Conservation (phyloP, 192 early-diverging fungal genomes). For the Coemansia sp. region DNA sequence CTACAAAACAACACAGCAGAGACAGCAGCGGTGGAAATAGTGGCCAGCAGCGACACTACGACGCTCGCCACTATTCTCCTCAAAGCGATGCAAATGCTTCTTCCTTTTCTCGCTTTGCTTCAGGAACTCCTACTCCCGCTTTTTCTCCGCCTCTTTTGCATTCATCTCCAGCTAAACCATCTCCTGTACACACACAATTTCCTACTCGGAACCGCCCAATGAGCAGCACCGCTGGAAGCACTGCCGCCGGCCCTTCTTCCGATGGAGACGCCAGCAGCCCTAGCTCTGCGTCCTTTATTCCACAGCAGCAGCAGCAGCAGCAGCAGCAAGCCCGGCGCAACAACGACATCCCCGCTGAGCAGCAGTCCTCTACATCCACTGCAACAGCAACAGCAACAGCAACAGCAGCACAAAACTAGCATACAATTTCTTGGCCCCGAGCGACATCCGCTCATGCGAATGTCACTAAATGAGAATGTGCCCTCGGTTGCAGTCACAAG, state of each 20-base stretch:
- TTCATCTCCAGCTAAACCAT: not conserved
- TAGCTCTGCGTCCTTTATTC: constrained; percentile 6
- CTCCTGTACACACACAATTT: not conserved
- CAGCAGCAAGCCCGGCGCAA: not conserved
- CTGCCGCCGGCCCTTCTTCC: not conserved
- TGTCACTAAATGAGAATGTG: constrained; percentile 42
- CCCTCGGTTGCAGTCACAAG: constrained; percentile 14
- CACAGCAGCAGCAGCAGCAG: not conserved
- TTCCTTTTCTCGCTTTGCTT: not conserved
- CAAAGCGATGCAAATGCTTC: not conserved
- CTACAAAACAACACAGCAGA: not conserved
- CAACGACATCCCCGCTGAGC: not conserved
- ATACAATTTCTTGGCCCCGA: constrained; percentile 52
- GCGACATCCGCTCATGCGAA: constrained; percentile 38
- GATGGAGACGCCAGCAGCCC: not conserved
- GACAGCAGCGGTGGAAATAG: not conserved
- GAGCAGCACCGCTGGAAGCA: constrained; percentile 5
- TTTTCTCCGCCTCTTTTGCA: not conserved
- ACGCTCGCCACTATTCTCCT: constrained; percentile 2
- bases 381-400: no score
- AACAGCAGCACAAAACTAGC: constrained; percentile 16
- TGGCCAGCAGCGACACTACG: constrained; percentile 5
- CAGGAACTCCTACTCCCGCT: not conserved
- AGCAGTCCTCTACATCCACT: not conserved
- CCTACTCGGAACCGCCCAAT: not conserved